These are phyloP conservation scores for Vigna angularis DNA, from an alignment of 306 rosid genomes.

Conservation along the genomic window DNA sequence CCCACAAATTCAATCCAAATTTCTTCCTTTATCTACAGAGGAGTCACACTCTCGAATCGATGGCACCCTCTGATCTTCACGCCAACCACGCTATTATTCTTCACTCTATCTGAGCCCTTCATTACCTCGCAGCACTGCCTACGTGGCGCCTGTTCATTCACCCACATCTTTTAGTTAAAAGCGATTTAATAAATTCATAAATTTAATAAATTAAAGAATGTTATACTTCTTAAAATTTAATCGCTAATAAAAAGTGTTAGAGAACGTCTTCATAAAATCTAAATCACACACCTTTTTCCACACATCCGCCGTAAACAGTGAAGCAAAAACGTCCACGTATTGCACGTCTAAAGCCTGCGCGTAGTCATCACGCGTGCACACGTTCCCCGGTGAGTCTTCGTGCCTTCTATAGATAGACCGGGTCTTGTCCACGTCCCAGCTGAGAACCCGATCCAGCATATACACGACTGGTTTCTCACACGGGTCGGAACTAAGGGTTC, in stretches of 20 bases:
- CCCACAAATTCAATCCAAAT: background rate
- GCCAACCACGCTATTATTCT: background rate
- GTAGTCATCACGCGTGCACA: slow-evolving; percentile 41
- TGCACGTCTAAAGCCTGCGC: slow-evolving; percentile 38
- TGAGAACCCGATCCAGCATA: slow-evolving; percentile 49
- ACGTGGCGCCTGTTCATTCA: slow-evolving; percentile 72
- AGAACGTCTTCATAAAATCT: too few species aligned
- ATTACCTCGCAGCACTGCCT: slow-evolving; percentile 79
- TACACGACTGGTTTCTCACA: slow-evolving; percentile 50
- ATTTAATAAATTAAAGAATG: too few species aligned
- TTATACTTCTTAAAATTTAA: too few species aligned
- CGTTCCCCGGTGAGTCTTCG: background rate
- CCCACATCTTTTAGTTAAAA: background rate
- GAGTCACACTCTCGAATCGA: slow-evolving; percentile 65
- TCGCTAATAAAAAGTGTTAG: too few species aligned
- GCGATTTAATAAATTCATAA: too few species aligned
- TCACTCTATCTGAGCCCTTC: background rate
- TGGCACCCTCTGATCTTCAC: slow-evolving; percentile 60
- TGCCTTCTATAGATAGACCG: slow-evolving; percentile 37
- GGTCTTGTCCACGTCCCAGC: background rate
- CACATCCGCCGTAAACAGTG: slow-evolving; percentile 30
- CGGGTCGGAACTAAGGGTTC: slow-evolving; percentile 43
- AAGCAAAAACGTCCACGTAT: slow-evolving; percentile 56
- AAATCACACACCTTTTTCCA: slow-evolving; percentile 64
- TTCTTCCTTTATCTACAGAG: slow-evolving; percentile 38